These are phyloP conservation scores for Candida patagonica DNA, from an alignment of 805 yeast species.

Conservation along the genomic window DNA sequence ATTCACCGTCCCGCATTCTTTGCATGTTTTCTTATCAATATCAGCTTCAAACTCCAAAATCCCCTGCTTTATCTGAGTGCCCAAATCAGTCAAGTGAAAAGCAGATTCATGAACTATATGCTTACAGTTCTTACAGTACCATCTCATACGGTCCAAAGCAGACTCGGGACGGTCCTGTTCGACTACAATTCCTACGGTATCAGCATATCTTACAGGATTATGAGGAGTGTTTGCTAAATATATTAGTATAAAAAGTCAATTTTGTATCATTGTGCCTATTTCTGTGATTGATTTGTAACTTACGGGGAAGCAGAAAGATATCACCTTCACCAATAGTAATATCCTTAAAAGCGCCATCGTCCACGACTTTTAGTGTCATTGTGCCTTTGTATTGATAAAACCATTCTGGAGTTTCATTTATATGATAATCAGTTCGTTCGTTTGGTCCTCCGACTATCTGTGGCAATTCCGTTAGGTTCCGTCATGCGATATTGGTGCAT, in stretches of 20 bases:
- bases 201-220: slow-evolving; percentile 75
- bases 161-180: slow-evolving; percentile 84
- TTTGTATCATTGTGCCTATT: neutral
- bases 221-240: slow-evolving; percentile 63
- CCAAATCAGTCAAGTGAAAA: slow-evolving; percentile 72
- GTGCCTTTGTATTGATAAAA: slow-evolving; percentile 80
- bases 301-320: slow-evolving; percentile 67
- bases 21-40: slow-evolving; percentile 58
- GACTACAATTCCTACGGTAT: slow-evolving; percentile 83
- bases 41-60: slow-evolving; percentile 62
- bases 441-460: slow-evolving; percentile 89
- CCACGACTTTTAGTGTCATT: slow-evolving; percentile 79
- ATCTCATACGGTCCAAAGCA: slow-evolving; percentile 62
- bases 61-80: slow-evolving; percentile 80
- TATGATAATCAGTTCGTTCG: slow-evolving; percentile 85
- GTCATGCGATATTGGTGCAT: too few relatives aligned
- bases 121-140: slow-evolving; percentile 75
- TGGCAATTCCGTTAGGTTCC: too few relatives aligned
- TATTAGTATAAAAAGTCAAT: neutral
- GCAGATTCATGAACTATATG: slow-evolving; percentile 56
- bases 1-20: slow-evolving; percentile 54
- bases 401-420: slow-evolving; percentile 92
- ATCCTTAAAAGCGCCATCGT: slow-evolving; percentile 66
- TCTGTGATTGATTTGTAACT: slow-evolving; percentile 6
- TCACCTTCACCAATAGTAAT: slow-evolving; percentile 75